phyloP scores from a whole-genome alignment of 139 green algal species.

The Dunaliella primolecta region DNA sequence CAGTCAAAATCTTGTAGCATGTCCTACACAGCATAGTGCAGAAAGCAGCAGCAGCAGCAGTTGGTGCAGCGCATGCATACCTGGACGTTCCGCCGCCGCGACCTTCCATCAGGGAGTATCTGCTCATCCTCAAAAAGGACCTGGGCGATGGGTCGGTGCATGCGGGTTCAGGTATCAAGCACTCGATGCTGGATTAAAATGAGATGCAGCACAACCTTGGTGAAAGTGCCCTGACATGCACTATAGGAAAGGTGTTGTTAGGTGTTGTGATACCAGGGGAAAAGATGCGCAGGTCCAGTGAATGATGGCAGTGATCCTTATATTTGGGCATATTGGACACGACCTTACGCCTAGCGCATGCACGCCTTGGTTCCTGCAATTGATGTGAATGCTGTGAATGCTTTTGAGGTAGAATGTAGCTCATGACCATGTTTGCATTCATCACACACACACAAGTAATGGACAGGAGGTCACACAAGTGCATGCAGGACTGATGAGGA shows the following conservation, averaged over 20 bases:
- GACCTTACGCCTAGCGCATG: too few species aligned
- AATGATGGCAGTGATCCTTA: neutral
- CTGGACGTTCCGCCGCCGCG: conserved; percentile 31
- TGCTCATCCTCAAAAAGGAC: conserved; percentile 47
- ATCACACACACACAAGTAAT: conserved; percentile 2
- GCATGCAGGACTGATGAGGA: too few species aligned
- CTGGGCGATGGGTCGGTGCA: conserved; percentile 1
- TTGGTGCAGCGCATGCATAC: too few species aligned
- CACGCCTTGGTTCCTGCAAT: neutral
- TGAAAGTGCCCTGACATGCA: too few species aligned
- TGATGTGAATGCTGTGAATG: neutral
- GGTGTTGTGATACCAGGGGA: too few species aligned
- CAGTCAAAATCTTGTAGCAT: too few species aligned
- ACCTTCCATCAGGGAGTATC: conserved; percentile 39
- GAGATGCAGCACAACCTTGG: too few species aligned
- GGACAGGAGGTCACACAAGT: too few species aligned
- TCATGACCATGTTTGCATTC: neutral
- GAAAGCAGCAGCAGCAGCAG: too few species aligned
- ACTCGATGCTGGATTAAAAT: too few species aligned
- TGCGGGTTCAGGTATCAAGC: neutral
- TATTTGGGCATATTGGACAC: neutral
- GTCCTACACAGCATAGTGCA: too few species aligned
- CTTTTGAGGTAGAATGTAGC: neutral
- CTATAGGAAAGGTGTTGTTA: too few species aligned
- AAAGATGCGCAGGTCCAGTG: neutral